Conservation (phyloP, 1,284 basidiomycete species). For the Sphaerobolus stellatus region DNA sequence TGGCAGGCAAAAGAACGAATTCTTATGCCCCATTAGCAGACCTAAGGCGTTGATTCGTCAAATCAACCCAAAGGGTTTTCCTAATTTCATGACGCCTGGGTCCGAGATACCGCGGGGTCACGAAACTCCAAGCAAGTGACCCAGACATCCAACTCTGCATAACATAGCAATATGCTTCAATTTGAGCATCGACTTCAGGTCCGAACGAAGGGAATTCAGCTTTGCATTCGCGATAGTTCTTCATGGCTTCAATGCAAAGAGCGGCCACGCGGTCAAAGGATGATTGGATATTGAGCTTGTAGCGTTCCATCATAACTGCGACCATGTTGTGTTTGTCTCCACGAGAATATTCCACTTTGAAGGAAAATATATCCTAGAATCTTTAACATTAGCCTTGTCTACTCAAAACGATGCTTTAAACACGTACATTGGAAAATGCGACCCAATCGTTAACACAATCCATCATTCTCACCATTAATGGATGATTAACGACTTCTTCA, state of each 20-base stretch:
- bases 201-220: slow-evolving; percentile 29
- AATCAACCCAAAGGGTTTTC: slow-evolving; percentile 65
- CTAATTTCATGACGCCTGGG: slow-evolving; percentile 55
- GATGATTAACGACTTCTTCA: slow-evolving; percentile 37
- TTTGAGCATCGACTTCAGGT: slow-evolving; percentile 26
- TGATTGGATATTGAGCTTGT: slow-evolving; percentile 26
- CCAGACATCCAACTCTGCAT: slow-evolving; percentile 39
- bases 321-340: slow-evolving; percentile 47
- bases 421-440: slow-evolving; percentile 42
- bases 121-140: slow-evolving; percentile 43
- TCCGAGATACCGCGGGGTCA: slow-evolving; percentile 43
- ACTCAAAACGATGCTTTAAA: neutral
- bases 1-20: no score
- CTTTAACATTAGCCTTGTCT: neutral
- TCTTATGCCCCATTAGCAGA: no score
- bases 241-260: slow-evolving; percentile 26
- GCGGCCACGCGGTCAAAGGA: slow-evolving; percentile 31
- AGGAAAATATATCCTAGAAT: slow-evolving; percentile 43
- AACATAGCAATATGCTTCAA: slow-evolving; percentile 28
- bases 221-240: slow-evolving; percentile 25
- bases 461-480: slow-evolving; percentile 36
- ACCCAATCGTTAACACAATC: slow-evolving; percentile 42
- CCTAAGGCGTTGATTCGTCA: no score
- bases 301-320: slow-evolving; percentile 28
- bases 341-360: slow-evolving; percentile 43